Conservation (phyloP, 2,329 filamentous ascomycete species). For the Acrocalymma vagum region DNA sequence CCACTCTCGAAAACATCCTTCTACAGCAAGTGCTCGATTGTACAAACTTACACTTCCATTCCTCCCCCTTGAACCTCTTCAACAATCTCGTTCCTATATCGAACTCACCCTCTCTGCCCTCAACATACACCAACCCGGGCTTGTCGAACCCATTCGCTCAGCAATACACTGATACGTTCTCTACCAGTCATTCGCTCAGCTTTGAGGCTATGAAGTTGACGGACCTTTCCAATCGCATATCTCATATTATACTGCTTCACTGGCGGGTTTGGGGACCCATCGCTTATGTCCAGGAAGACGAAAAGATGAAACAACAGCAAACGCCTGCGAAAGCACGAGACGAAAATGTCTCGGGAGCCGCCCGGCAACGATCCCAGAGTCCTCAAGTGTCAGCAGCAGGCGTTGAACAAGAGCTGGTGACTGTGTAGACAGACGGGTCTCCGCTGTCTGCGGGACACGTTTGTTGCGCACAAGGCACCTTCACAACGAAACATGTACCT, state of each 20-base stretch:
- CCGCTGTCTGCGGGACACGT: too few relatives aligned
- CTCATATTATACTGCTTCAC: slow-evolving; percentile 85
- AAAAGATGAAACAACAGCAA: too few relatives aligned
- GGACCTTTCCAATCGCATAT: slow-evolving; percentile 78
- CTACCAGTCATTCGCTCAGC: slow-evolving; percentile 16
- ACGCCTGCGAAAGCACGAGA: too few relatives aligned
- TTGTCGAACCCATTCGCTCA: slow-evolving; percentile 31
- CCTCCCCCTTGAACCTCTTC: slow-evolving; percentile 55
- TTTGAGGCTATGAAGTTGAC: slow-evolving; percentile 53
- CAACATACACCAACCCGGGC: too few relatives aligned
- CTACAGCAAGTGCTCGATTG: slow-evolving; percentile 35
- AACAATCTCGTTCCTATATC: slow-evolving; percentile 46
- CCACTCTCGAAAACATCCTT: slow-evolving; percentile 35
- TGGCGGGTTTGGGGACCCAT: slow-evolving; percentile 88
- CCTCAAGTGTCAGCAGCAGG: too few relatives aligned
- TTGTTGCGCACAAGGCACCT: too few relatives aligned
- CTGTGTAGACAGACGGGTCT: too few relatives aligned
- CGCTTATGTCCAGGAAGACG: slow-evolving; percentile 63
- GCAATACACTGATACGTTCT: slow-evolving; percentile 31
- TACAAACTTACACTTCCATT: slow-evolving; percentile 39
- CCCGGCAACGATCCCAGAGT: too few relatives aligned
- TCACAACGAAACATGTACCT: too few relatives aligned
- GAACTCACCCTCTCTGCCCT: slow-evolving; percentile 17
- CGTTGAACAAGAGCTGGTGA: too few relatives aligned
- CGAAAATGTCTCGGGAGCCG: too few relatives aligned